Percentiles rank a stretch among this genome's conserved stretches.
Evolutionary conservation across 495 filamentous ascomycete species (phyloP).

Genomic region (Aspergillus bridgeri): DNA sequence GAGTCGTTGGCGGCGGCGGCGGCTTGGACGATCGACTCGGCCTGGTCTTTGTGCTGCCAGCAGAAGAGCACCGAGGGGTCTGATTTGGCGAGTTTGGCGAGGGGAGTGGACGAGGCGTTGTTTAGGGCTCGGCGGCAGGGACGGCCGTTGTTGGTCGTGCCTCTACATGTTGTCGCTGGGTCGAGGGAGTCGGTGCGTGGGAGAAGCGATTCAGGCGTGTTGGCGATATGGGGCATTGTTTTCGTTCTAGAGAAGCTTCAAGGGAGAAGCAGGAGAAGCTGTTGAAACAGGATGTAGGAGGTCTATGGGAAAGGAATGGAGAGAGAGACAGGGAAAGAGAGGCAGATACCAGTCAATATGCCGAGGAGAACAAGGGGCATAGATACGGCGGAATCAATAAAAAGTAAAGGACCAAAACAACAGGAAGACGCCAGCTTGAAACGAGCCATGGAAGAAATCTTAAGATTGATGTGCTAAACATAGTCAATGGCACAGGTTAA

Average conservation of each 20-base stretch:
- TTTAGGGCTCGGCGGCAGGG: constrained; percentile 72
- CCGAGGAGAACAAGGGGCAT: background rate
- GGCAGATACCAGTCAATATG: background rate
- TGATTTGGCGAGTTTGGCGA: constrained; percentile 31
- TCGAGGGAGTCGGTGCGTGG: constrained; percentile 78
- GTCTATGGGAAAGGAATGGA: constrained; percentile 7
- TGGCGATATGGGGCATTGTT: constrained; percentile 71
- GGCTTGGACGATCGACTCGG: constrained; percentile 27
- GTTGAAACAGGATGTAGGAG: too few species aligned
- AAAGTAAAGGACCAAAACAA: background rate
- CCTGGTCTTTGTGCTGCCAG: constrained; percentile 94
- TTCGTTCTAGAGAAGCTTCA: background rate
- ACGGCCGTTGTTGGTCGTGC: constrained; percentile 71
- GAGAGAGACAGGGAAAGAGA: background rate
- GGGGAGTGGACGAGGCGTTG: constrained; percentile 35
- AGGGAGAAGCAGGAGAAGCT: constrained; percentile 12
- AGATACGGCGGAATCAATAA: background rate
- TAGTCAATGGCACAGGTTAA: background rate
- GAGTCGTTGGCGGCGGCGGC: constrained; percentile 7
- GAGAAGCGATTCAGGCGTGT: constrained; percentile 81
- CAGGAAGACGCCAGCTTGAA: background rate
- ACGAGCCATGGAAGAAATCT: background rate
- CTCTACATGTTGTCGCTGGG: constrained; percentile 80
- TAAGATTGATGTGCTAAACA: background rate
- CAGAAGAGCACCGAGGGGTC: constrained; percentile 66